Conservation (phyloP, 768 basidiomycete genomes). For the Amanita subjunquillea region DNA sequence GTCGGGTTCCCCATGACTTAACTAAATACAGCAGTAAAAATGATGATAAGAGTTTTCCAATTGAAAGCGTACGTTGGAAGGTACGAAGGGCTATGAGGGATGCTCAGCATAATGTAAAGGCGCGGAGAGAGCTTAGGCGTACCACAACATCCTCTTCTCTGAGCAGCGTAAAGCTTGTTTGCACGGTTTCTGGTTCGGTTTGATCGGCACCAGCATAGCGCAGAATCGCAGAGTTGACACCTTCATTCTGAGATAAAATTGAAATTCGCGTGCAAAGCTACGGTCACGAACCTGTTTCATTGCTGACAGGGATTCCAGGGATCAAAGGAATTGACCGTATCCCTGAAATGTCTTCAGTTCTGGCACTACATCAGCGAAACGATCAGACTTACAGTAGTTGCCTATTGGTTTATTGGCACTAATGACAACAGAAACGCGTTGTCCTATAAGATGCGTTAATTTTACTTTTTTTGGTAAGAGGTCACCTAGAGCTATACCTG, state of each 20-base stretch:
- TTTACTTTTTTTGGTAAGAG: neutral
- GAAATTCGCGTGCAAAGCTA: neutral
- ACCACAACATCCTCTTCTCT: slow-evolving; percentile 3
- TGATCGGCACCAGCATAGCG: slow-evolving; percentile 24
- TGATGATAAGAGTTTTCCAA: neutral
- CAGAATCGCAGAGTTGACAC: slow-evolving; percentile 31
- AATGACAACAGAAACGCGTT: slow-evolving; percentile 26
- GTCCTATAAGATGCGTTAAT: slow-evolving; percentile 16
- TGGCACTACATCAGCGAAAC: slow-evolving; percentile 17
- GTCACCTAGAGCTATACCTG: neutral
- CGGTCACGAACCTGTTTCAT: slow-evolving; percentile 4
- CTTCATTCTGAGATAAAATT: slow-evolving; percentile 8
- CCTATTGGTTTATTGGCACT: slow-evolving; percentile 31
- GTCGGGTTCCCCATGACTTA: neutral
- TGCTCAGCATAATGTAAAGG: neutral
- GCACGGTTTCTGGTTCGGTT: slow-evolving; percentile 18
- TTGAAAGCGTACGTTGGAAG: neutral
- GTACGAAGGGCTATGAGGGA: neutral
- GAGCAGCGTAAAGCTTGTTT: neutral
- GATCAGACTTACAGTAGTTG: slow-evolving; percentile 41
- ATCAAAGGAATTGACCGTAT: slow-evolving; percentile 4
- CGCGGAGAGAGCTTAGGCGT: neutral
- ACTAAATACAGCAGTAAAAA: neutral
- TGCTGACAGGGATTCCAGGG: neutral
- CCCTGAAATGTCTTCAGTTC: neutral